A percentile compares a stretch with the other conserved stretches of the same genome.
These are phyloP conservation scores for Nakaseomyces bracarensis DNA, from an alignment of 1,139 yeast genomes.

Conservation along the genomic window DNA sequence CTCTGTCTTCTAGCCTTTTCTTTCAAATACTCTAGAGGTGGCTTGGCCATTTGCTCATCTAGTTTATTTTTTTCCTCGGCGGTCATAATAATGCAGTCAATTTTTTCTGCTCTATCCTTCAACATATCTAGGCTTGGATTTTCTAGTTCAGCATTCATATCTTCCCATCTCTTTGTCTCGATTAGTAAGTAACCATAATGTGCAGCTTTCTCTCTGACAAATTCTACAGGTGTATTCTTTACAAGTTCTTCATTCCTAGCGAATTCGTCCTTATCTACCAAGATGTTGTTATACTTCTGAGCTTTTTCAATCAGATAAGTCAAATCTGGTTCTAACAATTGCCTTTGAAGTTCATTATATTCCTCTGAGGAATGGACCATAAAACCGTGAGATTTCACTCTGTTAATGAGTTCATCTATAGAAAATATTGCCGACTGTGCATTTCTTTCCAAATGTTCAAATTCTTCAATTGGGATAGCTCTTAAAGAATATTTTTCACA, in stretches of 20 bases:
- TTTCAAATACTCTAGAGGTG: constrained; percentile 14
- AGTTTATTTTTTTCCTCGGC: constrained; percentile 6
- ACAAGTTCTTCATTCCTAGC: constrained; percentile 3
- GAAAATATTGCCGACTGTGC: constrained; percentile 3
- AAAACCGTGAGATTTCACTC: constrained; percentile 5
- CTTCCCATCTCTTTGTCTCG: constrained; percentile 8
- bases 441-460: constrained; percentile 21
- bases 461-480: constrained; percentile 19
- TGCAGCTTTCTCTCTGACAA: constrained; percentile 6
- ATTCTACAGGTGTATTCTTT: constrained; percentile 3
- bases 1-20: constrained; percentile 6
- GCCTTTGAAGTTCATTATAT: constrained; percentile 2
- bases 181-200: constrained; percentile 1
- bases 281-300: constrained; percentile 1
- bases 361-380: constrained; percentile 2
- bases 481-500: constrained; percentile 9
- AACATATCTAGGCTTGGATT: constrained; percentile 17
- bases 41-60: constrained; percentile 8
- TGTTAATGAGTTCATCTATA: constrained; percentile 2
- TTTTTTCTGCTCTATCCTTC: constrained; percentile 5
- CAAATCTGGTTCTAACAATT: constrained; percentile 8
- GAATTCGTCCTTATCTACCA: not conserved
- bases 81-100: constrained; percentile 7
- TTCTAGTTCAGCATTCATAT: constrained; percentile 18
- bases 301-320: constrained; percentile 23